Percentiles rank a stretch among this genome's conserved stretches.
These are phyloP conservation scores for Sporothrix pallida DNA, from an alignment of 2,329 filamentous ascomycete genomes.

Conservation along the genomic window DNA sequence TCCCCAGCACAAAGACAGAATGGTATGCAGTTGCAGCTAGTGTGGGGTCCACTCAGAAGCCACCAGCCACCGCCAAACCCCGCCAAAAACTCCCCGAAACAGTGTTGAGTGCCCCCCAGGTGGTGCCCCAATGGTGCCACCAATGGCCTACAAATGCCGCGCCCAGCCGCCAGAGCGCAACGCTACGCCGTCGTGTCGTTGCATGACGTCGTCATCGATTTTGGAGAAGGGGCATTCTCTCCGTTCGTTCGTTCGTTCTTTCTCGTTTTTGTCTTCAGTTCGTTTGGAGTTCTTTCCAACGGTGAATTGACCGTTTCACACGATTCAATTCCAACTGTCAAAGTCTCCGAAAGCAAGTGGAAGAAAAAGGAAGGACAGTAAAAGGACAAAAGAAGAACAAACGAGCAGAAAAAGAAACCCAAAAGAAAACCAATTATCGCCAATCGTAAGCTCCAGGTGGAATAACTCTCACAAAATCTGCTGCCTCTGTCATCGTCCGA, in stretches of 20 bases:
- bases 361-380: not conserved
- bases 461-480: not conserved
- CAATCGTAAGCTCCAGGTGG: not conserved
- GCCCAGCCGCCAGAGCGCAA: constrained; percentile 17
- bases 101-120: not conserved
- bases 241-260: not conserved
- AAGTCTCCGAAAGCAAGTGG: not conserved
- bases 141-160: constrained; percentile 13
- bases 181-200: constrained; percentile 23
- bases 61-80: not conserved
- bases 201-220: constrained; percentile 30
- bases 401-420: not conserved
- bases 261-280: not conserved
- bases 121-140: not conserved
- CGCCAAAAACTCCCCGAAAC: not conserved
- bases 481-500: not conserved
- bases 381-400: not conserved
- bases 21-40: not conserved
- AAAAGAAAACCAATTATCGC: not conserved
- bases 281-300: not conserved
- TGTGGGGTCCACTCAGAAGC: not conserved
- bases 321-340: not conserved
- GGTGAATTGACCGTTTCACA: not conserved
- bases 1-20: not conserved
- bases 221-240: not conserved